Base-by-base conservation (phyloP, 345 rosid genomes). In the Pistacia vera region DNA sequence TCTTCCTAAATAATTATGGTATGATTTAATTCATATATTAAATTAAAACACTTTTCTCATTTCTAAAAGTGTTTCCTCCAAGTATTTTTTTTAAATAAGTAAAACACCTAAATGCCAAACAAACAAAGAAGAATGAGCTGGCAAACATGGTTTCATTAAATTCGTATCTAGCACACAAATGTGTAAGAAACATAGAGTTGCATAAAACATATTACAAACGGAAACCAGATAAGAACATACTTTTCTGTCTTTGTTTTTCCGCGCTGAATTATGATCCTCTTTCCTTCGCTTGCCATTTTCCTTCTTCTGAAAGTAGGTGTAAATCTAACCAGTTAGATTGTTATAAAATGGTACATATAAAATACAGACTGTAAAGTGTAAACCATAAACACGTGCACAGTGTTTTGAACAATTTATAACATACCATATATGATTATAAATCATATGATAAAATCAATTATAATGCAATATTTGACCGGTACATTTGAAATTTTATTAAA, bases 191-290 rank as follows among this genome's bases (percentile, higher is more conserved):
- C 25, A 56, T 11, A 33, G 49, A n/a, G 16, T 16, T 56, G 28
- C 9, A 35, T 30, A 33, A 35, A 22, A 57, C 3, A 17, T 44
- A 52, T 63, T 35, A 14, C 36, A 65, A 8, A 8, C 51, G 36
- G 73, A 58, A 5, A 44, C 35, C 9, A 56, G 0, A 11, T 28
- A 67, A 73, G 20, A 77, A 57, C 76, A 74, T 89, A 91, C 98
- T 87, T 89, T 90, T 80, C 91, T 90, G 75, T 93, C 98, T 85
- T 89, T 93, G 69, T 80, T 93, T 79, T 90, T 91, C 88, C 94
- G 81, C 58, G 90, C 83, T 18, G 94, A 85, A 79, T 64, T 83
- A 58, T 88, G 93, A 46, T 93, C 97, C 46, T 93, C 98, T 79
- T 91, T 91, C 84, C 94, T 86, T 78, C 95, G 83, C 84, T 93